Percentiles rank a stretch among this genome's conserved stretches.
These are phyloP conservation scores for Thuidium tamariscinum DNA, from an alignment of 225 moss, liverwort and hornwort genomes.

Conservation along the genomic window DNA sequence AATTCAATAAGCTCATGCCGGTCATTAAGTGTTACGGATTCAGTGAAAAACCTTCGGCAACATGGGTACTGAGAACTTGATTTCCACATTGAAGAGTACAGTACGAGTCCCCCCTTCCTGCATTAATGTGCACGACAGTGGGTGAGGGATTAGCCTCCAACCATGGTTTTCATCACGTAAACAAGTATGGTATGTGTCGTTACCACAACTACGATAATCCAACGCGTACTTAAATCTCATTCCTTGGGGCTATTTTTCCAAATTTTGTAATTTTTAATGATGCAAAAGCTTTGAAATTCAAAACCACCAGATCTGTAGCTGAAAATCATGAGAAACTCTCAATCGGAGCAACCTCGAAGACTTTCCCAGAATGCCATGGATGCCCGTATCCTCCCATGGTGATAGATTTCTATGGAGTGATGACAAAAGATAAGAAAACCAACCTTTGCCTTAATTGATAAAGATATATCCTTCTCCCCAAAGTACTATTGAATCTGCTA, in stretches of 20 bases:
- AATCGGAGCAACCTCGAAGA: not conserved
- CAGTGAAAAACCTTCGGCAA: not conserved
- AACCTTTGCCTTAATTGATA: not conserved
- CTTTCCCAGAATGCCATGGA: not conserved
- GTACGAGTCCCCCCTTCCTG: constrained; percentile 2
- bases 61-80: not conserved
- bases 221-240: not conserved
- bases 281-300: not conserved
- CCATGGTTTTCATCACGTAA: not conserved
- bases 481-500: not conserved
- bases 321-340: not conserved
- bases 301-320: not conserved
- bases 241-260: not conserved
- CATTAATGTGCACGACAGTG: not conserved
- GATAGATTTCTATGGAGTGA: not conserved
- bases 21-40: not conserved
- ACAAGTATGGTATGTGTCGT: not conserved
- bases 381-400: not conserved
- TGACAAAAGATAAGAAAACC: not conserved
- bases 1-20: not conserved
- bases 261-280: no score
- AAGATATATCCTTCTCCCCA: not conserved
- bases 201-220: not conserved
- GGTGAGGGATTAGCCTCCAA: not conserved
- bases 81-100: constrained; percentile 14